Evolutionary conservation across 495 filamentous ascomycete genomes (phyloP), one percentile per base, ranked within the genome.

Genomic region (Hamigera avellanea): DNA sequence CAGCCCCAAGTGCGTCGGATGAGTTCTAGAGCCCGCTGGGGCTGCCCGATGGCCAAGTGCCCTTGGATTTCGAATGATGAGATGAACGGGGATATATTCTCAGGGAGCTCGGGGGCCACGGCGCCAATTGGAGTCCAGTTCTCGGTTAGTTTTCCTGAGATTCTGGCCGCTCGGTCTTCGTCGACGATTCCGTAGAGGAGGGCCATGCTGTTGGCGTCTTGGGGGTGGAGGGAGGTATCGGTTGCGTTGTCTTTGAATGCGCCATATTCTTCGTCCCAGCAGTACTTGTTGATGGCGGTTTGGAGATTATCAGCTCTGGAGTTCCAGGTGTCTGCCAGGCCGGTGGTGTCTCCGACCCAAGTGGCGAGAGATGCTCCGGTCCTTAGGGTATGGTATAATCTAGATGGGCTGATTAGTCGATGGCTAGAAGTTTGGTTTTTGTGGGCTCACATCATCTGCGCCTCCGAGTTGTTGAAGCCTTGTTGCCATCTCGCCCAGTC

Each of bases 71-170:
- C 75, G 36, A 79, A 75, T 8, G 69, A 67, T 7, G 67, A 70
- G 19, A 73, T 69, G 53, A 81, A 79, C 1, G 76, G 73, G 4
- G 65, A 73, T 31, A 81, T 69, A 41, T 71, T 69, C 37, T 73
- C 67, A 0, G 65, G 67, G 17, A 76, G 61, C 44, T 81, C 76
- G 13, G 62, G 57, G 8, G 74, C 65, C 0, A 71, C 73, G 6
- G 77, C 72, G 27, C 77, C 77, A 34, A 69, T 70, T 14, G 62
- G 64, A 2, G 50, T 69, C 77, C 77, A 80, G 19, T 76, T 69
- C 1, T 52, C 31, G 14, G 54, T 54, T 7, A 81, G 56, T 27
- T 52, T 60, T 6, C 56, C 36, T 9, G 69, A 73, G 34, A 78
- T 59, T 2, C 44, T 41, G 27, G 39, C 35, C 18, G 55, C 51